Evolutionary conservation across 129 eudicot genomes (phyloP).

Genomic region (Pittosporum tobira): DNA sequence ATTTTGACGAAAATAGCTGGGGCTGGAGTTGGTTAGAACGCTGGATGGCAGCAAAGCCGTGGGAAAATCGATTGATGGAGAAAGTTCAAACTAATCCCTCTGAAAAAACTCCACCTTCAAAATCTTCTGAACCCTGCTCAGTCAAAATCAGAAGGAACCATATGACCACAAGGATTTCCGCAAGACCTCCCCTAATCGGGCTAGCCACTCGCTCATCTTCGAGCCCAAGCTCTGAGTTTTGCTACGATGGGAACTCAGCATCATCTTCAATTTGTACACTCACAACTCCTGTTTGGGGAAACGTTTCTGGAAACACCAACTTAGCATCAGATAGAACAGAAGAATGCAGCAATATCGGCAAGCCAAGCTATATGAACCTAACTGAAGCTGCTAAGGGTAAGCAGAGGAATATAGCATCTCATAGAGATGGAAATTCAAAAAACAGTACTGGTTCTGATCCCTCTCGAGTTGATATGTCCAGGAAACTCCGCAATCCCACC

Average conservation of each 20-base stretch:
- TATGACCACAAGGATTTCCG: slow-evolving; percentile 47
- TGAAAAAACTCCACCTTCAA: slow-evolving; percentile 48
- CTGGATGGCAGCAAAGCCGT: slow-evolving; percentile 98
- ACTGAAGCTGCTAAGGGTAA: slow-evolving; percentile 85
- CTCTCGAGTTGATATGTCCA: slow-evolving; percentile 39
- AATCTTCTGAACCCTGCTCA: slow-evolving; percentile 38
- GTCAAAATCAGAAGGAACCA: slow-evolving; percentile 61
- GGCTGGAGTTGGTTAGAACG: slow-evolving; percentile 98
- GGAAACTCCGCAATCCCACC: slow-evolving; percentile 30
- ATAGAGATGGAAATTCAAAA: slow-evolving; percentile 31
- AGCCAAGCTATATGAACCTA: slow-evolving; percentile 78
- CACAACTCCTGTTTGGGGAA: slow-evolving; percentile 59
- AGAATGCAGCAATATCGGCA: slow-evolving; percentile 21
- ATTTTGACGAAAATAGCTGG: slow-evolving; percentile 48
- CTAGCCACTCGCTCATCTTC: slow-evolving; percentile 54
- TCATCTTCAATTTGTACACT: slow-evolving; percentile 89
- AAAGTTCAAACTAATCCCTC: slow-evolving; percentile 28
- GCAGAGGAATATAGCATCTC: slow-evolving; percentile 40
- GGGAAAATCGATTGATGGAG: slow-evolving; percentile 90
- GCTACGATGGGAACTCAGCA: slow-evolving; percentile 59
- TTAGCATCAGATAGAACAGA: slow-evolving; percentile 37
- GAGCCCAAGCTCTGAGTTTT: slow-evolving; percentile 76
- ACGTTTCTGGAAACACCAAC: slow-evolving; percentile 40
- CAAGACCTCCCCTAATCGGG: slow-evolving; percentile 42
- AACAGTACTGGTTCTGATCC: slow-evolving; percentile 39